Evolutionary conservation across 805 yeast species (phyloP), one percentile per base, ranked within the genome.

Genomic region (Wickerhamiella siamensis): DNA sequence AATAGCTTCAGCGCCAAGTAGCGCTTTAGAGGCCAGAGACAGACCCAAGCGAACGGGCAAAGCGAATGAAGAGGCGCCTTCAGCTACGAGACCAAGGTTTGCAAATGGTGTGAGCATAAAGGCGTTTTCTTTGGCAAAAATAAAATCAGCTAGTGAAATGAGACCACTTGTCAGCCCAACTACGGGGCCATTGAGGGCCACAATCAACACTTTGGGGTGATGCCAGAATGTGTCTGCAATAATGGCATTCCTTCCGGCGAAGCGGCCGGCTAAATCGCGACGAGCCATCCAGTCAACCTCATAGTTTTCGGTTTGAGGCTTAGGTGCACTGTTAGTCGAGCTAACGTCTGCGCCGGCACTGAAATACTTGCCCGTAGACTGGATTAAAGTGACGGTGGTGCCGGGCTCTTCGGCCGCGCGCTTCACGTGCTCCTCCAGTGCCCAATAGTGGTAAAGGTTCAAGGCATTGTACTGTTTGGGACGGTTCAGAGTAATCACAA

Each of bases 161-260:
- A 84, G 58, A 0, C 86, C 84, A 2, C 87, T 75, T 26, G 77
- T 65, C 44, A 84, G 67, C 0, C 95, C 95, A 44, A 84, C 71
- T 4, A 75, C 93, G 0, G 95, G 94, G 0, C 95, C 95, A 56
- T 84, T 84, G 43, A 84, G 65, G 3, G 84, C 87, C 35, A 74
- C 73, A 21, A 76, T 76, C 31, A 84, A 62, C 6, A 83, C 66
- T 56, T 84, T 84, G 8, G 69, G 61, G 60, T 84, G 95, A 52
- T 75, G 71, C 48, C 74, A 72, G 56, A 82, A 74, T 31, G 78
- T 65, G 48, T 75, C 72, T 4, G 91, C 77, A 42, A 84, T 61
- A 52, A 70, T 76, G 21, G 76, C 69, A 57, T 84, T 84, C 52
- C 84, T 72, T 3, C 84, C 71, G n/a, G 74, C 73, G 52, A 80